phyloP scores from a whole-genome alignment of 2,329 filamentous ascomycete species.

The Fusarium euwallaceae region DNA sequence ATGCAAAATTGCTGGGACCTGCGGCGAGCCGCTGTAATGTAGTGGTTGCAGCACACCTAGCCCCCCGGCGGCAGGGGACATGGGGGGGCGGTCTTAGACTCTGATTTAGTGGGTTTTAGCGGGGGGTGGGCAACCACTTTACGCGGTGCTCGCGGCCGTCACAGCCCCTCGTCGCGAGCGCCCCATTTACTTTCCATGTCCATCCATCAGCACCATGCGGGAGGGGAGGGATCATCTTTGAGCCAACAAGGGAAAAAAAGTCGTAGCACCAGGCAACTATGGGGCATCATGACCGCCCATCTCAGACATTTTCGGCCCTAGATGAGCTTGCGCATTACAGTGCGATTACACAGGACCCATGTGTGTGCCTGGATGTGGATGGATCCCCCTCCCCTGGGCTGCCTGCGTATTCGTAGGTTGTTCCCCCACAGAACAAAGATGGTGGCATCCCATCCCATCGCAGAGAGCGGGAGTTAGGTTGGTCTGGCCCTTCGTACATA shows the following conservation, averaged over 20 bases:
- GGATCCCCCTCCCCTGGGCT: slow-evolving; percentile 31
- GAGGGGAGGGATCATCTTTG: slow-evolving; percentile 37
- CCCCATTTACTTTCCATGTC: slow-evolving; percentile 39
- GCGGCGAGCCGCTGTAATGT: slow-evolving; percentile 37
- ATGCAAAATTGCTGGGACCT: slow-evolving; percentile 33
- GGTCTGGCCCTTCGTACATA: slow-evolving; percentile 9
- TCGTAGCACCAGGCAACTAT: slow-evolving; percentile 51
- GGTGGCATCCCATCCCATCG: slow-evolving; percentile 39
- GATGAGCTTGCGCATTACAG: slow-evolving; percentile 21
- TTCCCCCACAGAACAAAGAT: slow-evolving; percentile 26
- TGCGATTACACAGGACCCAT: slow-evolving; percentile 1
- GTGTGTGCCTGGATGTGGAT: slow-evolving; percentile 39
- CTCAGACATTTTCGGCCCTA: slow-evolving; percentile 36
- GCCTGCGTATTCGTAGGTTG: slow-evolving; percentile 29
- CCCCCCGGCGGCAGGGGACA: slow-evolving; percentile 36
- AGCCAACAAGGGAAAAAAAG: slow-evolving; percentile 38
- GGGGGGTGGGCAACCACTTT: slow-evolving; percentile 45
- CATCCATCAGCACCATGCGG: slow-evolving; percentile 5
- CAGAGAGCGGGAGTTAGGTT: not conserved
- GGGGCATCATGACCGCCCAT: slow-evolving; percentile 37
- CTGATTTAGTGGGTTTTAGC: slow-evolving; percentile 43
- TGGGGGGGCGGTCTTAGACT: slow-evolving; percentile 34
- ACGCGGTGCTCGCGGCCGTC: slow-evolving; percentile 45
- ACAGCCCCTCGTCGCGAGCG: slow-evolving; percentile 47
- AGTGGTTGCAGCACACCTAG: slow-evolving; percentile 34